Conservation (phyloP, 139 green algal genomes). For the Edaphochlamys debaryana region DNA sequence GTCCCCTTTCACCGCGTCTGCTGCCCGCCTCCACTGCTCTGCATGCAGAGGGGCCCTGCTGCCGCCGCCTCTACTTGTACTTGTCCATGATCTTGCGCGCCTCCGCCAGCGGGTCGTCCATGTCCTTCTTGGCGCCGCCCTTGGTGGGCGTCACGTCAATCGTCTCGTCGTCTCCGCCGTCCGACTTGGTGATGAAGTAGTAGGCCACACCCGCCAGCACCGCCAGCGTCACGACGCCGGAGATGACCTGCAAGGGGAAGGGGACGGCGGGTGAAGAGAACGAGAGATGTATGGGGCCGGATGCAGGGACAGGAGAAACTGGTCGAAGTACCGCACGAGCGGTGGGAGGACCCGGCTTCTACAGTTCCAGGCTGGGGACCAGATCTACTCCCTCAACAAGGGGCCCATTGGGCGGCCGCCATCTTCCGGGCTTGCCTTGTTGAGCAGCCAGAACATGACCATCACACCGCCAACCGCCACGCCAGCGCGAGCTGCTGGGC, state of each 20-base stretch:
- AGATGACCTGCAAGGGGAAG: conserved; percentile 56
- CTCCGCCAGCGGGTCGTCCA: conserved; percentile 54
- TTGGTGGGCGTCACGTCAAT: conserved; percentile 17
- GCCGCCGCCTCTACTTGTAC: conserved; percentile 54
- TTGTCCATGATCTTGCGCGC: conserved; percentile 58
- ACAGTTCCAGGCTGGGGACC: no score
- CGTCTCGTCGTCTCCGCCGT: conserved; percentile 1
- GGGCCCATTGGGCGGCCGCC: no score
- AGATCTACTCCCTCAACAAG: no score
- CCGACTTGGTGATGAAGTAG: conserved; percentile 46
- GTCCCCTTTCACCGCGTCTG: no score
- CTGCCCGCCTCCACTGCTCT: no score
- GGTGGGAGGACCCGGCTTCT: no score
- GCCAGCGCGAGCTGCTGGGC: conserved; percentile 47
- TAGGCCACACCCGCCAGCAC: conserved; percentile 47
- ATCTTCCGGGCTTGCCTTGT: conserved; percentile 52
- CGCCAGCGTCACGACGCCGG: conserved; percentile 50
- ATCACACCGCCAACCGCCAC: conserved; percentile 41
- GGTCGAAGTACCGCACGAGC: no score
- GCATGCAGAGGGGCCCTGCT: no score
- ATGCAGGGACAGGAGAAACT: no score
- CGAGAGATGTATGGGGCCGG: no score
- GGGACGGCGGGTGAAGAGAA: no score
- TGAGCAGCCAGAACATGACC: conserved; percentile 49
- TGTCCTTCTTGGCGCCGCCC: background rate